phyloP scores from a whole-genome alignment of 345 rosid genomes.

The Camelina sativa region DNA sequence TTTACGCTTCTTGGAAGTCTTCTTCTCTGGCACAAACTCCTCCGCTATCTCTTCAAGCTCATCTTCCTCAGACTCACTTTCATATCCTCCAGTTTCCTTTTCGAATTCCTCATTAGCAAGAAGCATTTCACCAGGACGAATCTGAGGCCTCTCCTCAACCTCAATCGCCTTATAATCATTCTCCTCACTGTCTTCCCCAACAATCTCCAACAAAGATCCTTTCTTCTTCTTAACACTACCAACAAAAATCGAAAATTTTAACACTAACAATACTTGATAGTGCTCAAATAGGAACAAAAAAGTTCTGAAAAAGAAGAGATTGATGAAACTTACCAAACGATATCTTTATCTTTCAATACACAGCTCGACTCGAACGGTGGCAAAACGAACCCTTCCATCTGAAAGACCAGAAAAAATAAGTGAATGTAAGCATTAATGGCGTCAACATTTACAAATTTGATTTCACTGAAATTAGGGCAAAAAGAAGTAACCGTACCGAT shows the following conservation, averaged over 20 bases:
- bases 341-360: slow-evolving; percentile 78
- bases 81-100: slow-evolving; percentile 65
- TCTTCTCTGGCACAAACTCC: slow-evolving; percentile 46
- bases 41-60: slow-evolving; percentile 38
- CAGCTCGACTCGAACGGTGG: slow-evolving; percentile 83
- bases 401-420: background rate
- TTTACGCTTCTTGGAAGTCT: slow-evolving; percentile 72
- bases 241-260: background rate
- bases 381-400: slow-evolving; percentile 91
- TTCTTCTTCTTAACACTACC: slow-evolving; percentile 72
- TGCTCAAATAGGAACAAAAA: background rate
- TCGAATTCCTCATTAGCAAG: slow-evolving; percentile 72
- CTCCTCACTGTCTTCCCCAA: slow-evolving; percentile 40
- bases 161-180: slow-evolving; percentile 47
- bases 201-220: slow-evolving; percentile 40
- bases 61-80: slow-evolving; percentile 67
- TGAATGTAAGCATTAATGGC: slow-evolving; percentile 31
- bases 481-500: slow-evolving; percentile 51
- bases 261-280: background rate
- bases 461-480: slow-evolving; percentile 30
- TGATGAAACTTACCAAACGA: slow-evolving; percentile 61
- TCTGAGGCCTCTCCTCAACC: slow-evolving; percentile 48
- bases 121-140: slow-evolving; percentile 47
- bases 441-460: slow-evolving; percentile 10
- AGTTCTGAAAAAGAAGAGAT: background rate